Base-by-base conservation (phyloP, 805 yeast species). In the Wickerhamiella sergipiensis region DNA sequence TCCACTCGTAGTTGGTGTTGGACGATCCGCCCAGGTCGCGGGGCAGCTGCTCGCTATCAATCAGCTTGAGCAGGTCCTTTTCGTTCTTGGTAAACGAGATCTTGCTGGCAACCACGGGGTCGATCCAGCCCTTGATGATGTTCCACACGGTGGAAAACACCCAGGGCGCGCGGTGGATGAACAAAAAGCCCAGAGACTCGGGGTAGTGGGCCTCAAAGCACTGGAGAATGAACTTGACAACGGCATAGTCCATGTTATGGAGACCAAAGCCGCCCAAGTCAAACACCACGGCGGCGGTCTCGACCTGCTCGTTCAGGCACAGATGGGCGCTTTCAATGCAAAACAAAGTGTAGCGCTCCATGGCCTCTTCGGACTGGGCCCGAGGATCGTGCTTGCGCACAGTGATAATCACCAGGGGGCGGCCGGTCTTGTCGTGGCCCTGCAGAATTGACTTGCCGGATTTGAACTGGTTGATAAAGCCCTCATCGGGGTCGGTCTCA, bases 141-240 rank as follows among this genome's bases (percentile, higher is more conserved):
- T 81, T 83, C 97, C 98, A 92, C 53, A 90, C 85, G 22, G 96
- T 90, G 48, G 85, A 79, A 70, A 92, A 92, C 50, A 92, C 79
- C 97, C 97, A 88, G 24, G 98, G 98, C 0, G 98, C 97, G 60
- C 85, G 84, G 70, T 87, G 95, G 54, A 92, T 83, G 57, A 87
- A 76, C 49, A 92, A 70, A 51, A 77, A 78, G 17, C 95, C 96
- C 53, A 92, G 74, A 42, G 86, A 82, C 68, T 92, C 98, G 1
- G 98, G 98, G 65, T 90, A 92, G 64, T 90, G 95, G 0, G 95
- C 95, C 71, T 92, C 97, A 66, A 92, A 88, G 54, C 89, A 83
- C 50, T 80, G 77, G 54, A 89, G 82, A 68, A 92, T 77, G 67
- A 85, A 90, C 68, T 89, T 89, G 53, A 92, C 94, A 4, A 96